A percentile compares a stretch with the other conserved stretches of the same genome.
Evolutionary conservation across 257 asterid genomes (phyloP).

Genomic region (Przewalskia tangutica): DNA sequence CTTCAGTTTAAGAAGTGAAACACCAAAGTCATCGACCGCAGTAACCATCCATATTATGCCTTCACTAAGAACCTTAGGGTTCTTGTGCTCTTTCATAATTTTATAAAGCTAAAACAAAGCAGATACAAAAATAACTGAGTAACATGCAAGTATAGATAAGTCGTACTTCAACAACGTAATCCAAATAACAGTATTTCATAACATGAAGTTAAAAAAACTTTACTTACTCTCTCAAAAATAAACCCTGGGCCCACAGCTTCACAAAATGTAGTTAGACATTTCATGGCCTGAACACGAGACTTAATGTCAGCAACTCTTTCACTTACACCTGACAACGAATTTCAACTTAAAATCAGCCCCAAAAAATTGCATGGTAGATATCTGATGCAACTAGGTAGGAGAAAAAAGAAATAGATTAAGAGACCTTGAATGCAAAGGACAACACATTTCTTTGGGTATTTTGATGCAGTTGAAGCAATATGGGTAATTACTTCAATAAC

Average conservation of each 20-base stretch:
- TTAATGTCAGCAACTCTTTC: conserved; percentile 99
- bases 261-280: conserved; percentile 84
- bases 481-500: conserved; percentile 61
- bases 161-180: neutral
- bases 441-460: conserved; percentile 85
- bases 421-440: conserved; percentile 81
- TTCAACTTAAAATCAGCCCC: conserved; percentile 1
- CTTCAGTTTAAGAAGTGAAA: conserved; percentile 74
- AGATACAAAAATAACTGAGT: conserved; percentile 6
- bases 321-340: conserved; percentile 51
- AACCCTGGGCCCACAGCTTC: conserved; percentile 99
- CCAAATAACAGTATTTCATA: neutral
- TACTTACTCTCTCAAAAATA: conserved; percentile 82
- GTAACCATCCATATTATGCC: conserved; percentile 95
- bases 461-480: conserved; percentile 72
- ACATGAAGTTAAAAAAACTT: neutral
- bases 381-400: neutral
- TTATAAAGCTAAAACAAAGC: conserved; percentile 54
- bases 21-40: conserved; percentile 86
- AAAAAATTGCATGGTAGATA: neutral
- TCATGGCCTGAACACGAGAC: conserved; percentile 91
- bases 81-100: conserved; percentile 97
- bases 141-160: neutral
- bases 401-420: neutral
- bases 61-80: conserved; percentile 97